Conservation (phyloP, 257 asterid species). For the Anisodus acutangulus region DNA sequence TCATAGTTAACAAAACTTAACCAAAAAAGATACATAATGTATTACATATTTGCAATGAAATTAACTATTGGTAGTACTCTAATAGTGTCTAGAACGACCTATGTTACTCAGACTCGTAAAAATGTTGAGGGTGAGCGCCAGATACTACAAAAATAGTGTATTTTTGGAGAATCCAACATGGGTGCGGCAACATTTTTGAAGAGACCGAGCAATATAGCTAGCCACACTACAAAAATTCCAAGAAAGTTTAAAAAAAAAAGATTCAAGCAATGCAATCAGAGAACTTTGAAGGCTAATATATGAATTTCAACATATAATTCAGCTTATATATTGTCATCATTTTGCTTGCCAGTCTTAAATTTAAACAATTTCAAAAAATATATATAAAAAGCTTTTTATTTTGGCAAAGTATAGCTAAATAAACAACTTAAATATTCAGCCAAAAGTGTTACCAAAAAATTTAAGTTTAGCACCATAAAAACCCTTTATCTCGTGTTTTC, state of each 20-base stretch:
- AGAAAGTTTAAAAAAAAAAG: too few species aligned
- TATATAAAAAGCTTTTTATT: neutral
- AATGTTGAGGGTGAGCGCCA: too few species aligned
- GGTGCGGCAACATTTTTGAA: too few species aligned
- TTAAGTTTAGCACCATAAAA: slow-evolving; percentile 53
- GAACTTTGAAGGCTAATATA: slow-evolving; percentile 49
- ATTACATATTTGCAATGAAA: too few species aligned
- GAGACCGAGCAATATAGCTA: too few species aligned
- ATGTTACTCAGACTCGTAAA: too few species aligned
- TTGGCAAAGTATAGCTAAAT: slow-evolving; percentile 45
- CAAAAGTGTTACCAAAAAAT: slow-evolving; percentile 41
- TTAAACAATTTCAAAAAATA: neutral
- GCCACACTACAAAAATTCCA: too few species aligned
- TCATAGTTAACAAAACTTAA: neutral
- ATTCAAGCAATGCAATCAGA: slow-evolving; percentile 41
- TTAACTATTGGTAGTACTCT: neutral
- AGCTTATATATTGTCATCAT: slow-evolving; percentile 38
- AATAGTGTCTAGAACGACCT: too few species aligned
- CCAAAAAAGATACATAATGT: neutral
- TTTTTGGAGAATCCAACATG: too few species aligned
- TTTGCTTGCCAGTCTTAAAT: slow-evolving; percentile 24
- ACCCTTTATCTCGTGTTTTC: slow-evolving; percentile 65
- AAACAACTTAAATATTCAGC: slow-evolving; percentile 31
- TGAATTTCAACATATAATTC: slow-evolving; percentile 38
- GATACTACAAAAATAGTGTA: too few species aligned